Evolutionary conservation across 768 basidiomycete genomes (phyloP).

Genomic region (Panellus pusillus): DNA sequence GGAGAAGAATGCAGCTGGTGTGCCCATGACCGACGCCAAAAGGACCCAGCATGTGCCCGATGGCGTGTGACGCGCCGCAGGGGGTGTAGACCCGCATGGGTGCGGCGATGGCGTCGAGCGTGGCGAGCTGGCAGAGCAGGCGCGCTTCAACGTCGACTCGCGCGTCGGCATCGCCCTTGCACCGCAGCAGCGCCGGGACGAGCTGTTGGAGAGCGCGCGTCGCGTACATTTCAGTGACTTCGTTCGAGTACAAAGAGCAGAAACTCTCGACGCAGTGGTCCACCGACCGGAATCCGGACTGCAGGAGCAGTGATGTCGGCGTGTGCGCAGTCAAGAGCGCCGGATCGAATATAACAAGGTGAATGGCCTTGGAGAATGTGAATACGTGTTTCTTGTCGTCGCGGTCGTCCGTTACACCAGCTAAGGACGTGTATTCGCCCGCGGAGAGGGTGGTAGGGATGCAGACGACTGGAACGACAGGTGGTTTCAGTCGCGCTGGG

Average conservation of each 20-base stretch:
- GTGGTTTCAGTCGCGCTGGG: background rate
- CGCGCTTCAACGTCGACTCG: conserved; percentile 9
- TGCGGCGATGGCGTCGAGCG: background rate
- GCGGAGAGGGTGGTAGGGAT: too few relatives aligned
- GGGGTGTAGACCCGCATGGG: background rate
- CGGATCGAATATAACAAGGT: background rate
- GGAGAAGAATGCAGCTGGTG: too few relatives aligned
- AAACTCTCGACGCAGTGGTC: too few relatives aligned
- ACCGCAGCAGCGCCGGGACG: background rate
- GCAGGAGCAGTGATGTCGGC: too few relatives aligned
- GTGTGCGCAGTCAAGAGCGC: background rate
- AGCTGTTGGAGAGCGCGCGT: background rate
- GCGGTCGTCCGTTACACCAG: conserved; percentile 4
- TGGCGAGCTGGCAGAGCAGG: background rate
- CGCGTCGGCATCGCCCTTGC: background rate
- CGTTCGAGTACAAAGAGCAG: too few relatives aligned
- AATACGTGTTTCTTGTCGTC: conserved; percentile 6
- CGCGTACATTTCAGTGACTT: conserved; percentile 2
- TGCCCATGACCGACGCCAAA: conserved; percentile 8
- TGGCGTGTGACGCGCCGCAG: background rate
- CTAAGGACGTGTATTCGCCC: background rate
- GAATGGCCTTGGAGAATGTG: background rate
- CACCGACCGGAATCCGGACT: too few relatives aligned
- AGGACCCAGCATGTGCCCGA: conserved; percentile 6
- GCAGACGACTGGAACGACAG: background rate